Evolutionary conservation across 2,329 filamentous ascomycete genomes (phyloP), one percentile per base, ranked within the genome.

Genomic region (Fusarium lateritium): DNA sequence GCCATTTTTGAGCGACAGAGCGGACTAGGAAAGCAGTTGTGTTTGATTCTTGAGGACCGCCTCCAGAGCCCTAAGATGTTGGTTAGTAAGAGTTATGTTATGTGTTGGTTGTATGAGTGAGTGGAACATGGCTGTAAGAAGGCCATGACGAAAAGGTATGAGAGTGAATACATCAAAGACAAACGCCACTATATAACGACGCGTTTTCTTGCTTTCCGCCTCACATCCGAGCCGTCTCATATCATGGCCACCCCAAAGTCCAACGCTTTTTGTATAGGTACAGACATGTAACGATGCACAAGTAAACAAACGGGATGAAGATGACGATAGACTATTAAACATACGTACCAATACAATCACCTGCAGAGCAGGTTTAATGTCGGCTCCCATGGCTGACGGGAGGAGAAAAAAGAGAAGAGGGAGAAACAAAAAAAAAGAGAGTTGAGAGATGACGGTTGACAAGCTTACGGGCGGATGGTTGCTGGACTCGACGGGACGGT

Each of bases 1-100:
- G 84, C 96, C 96, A 99, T 65, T 90, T 88, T 53, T 91, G 88
- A 31, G 90, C 88, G 11, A 91, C 86, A 6, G 95, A 95, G 46
- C 95, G 91, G 46, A 98, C 93, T 21, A 99, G 88, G 60, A 98
- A 89, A 4, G 94, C 93, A 0, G 95, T 98, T 24, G 93, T 92
- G 78, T 94, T 96, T 79, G 94, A 91, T 84, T 99, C 96, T 74
- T 89, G 87, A 33, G 96, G 96, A 53, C 96, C 96, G 61, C 96
- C 96, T 51, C 94, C 93, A 45, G 94, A 89, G 69, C 96, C 96
- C 94, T 97, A 61, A 52, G 57, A 14, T 33, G 45, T 47, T 63
- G 73, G 46, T 73, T 43, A 70, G 62, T 57, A 14, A 64, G 44
- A 39, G 52, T 50, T 22, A 34, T 34, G 31, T 19, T 22, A 34